phyloP scores from a whole-genome alignment of 2,329 filamentous ascomycete genomes.

The Ophiostoma sp. region DNA sequence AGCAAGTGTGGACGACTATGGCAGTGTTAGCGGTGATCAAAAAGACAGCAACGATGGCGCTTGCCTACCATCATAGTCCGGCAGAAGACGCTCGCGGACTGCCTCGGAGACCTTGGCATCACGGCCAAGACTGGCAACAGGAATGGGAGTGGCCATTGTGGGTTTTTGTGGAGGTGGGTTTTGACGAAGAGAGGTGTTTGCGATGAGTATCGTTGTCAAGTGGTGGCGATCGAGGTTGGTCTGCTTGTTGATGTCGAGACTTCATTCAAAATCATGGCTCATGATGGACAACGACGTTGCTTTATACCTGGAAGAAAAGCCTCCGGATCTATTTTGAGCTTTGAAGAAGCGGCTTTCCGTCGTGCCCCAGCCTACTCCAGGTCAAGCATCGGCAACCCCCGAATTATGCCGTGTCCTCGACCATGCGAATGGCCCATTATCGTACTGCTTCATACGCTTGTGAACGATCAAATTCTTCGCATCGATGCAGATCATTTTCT shows the following conservation, averaged over 20 bases:
- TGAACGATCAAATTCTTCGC: too few relatives aligned
- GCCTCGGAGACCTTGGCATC: slow-evolving; percentile 30
- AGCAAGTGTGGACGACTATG: slow-evolving; percentile 30
- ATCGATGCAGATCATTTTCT: background rate
- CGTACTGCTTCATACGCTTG: background rate
- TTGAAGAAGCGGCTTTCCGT: background rate
- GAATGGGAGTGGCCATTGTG: slow-evolving; percentile 26
- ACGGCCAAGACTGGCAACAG: slow-evolving; percentile 28
- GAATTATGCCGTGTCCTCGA: background rate
- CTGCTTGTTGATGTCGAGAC: background rate
- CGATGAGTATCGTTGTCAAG: background rate
- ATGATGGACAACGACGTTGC: background rate
- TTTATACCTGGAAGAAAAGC: slow-evolving; percentile 3
- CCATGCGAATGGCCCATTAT: background rate
- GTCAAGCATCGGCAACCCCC: background rate
- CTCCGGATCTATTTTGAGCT: background rate
- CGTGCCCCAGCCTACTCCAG: background rate
- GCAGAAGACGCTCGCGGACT: slow-evolving; percentile 27
- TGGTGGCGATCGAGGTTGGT: background rate
- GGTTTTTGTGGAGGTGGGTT: background rate
- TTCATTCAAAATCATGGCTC: background rate
- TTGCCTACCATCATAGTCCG: slow-evolving; percentile 27
- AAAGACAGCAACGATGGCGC: background rate
- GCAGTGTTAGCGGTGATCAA: background rate
- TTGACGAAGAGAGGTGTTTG: background rate